These are phyloP conservation scores for Hyphodiscus hymeniophilus DNA, from an alignment of 495 filamentous ascomycete species.

Conservation along the genomic window DNA sequence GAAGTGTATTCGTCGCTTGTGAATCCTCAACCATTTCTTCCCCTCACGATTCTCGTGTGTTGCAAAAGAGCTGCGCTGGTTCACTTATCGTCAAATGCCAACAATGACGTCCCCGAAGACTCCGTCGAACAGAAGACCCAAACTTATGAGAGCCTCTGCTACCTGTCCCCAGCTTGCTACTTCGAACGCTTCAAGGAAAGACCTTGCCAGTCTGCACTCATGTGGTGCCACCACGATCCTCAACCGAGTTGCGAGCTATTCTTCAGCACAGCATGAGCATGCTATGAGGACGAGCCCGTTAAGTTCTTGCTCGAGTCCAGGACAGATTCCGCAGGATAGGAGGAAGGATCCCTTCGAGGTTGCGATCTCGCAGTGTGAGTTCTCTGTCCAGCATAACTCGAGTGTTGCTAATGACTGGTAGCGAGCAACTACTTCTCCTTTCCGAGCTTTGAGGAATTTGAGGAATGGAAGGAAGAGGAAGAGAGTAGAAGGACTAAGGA, in stretches of 20 bases:
- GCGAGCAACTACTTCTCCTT: conserved; percentile 47
- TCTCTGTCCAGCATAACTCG: too few relatives aligned
- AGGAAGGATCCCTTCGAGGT: conserved; percentile 28
- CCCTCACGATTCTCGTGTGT: too few relatives aligned
- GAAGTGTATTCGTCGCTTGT: too few relatives aligned
- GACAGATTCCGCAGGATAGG: conserved; percentile 9
- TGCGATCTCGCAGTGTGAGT: conserved; percentile 20
- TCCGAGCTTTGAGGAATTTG: conserved; percentile 42
- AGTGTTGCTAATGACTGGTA: conserved; percentile 2
- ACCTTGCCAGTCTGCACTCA: conserved; percentile 35
- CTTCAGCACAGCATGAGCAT: conserved; percentile 15
- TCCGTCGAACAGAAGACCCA: conserved; percentile 27
- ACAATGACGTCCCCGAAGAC: conserved; percentile 3
- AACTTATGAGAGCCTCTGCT: conserved; percentile 39
- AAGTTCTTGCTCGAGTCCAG: conserved; percentile 18
- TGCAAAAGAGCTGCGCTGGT: too few relatives aligned
- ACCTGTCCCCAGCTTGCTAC: conserved; percentile 48
- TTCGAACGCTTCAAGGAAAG: conserved; percentile 40
- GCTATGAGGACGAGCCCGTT: neutral
- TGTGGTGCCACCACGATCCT: conserved; percentile 43
- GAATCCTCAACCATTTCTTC: too few relatives aligned
- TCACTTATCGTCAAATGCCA: too few relatives aligned
- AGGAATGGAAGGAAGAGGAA: conserved; percentile 20
- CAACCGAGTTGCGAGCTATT: conserved; percentile 41
- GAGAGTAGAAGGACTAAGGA: conserved; percentile 12